These are phyloP conservation scores for Glycine tomentella DNA, from an alignment of 306 rosid species.

Conservation along the genomic window DNA sequence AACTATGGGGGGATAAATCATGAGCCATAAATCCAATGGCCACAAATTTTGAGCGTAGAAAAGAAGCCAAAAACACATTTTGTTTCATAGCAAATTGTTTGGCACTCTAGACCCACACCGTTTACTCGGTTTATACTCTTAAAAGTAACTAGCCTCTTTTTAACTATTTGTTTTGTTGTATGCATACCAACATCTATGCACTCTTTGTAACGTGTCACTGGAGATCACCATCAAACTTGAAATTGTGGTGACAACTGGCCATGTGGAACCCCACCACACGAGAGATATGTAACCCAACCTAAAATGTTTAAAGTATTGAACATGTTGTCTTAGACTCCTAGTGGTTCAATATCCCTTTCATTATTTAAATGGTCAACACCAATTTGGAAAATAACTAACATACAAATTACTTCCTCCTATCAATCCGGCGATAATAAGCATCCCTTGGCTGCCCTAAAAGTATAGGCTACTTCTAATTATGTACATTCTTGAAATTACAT, in stretches of 20 bases:
- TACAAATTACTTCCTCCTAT: slow-evolving; percentile 47
- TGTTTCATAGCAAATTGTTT: neutral
- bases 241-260: slow-evolving; percentile 20
- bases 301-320: neutral
- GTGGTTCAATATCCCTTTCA: slow-evolving; percentile 48
- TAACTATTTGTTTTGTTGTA: neutral
- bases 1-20: neutral
- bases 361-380: slow-evolving; percentile 41
- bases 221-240: neutral
- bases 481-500: too few species aligned
- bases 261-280: slow-evolving; percentile 22
- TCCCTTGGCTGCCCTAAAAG: slow-evolving; percentile 24
- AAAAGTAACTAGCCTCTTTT: neutral
- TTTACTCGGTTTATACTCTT: slow-evolving; percentile 19
- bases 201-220: neutral
- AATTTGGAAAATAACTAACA: slow-evolving; percentile 32
- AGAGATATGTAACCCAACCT: neutral
- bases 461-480: neutral
- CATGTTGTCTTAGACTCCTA: neutral
- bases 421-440: slow-evolving; percentile 53
- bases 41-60: slow-evolving; percentile 26
- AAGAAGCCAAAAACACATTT: slow-evolving; percentile 29
- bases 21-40: slow-evolving; percentile 13
- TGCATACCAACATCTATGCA: neutral
- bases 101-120: neutral